Percentiles rank a stretch among this genome's conserved stretches.
Conservation (phyloP, 768 basidiomycete species). For the Collybiopsis luxurians region DNA sequence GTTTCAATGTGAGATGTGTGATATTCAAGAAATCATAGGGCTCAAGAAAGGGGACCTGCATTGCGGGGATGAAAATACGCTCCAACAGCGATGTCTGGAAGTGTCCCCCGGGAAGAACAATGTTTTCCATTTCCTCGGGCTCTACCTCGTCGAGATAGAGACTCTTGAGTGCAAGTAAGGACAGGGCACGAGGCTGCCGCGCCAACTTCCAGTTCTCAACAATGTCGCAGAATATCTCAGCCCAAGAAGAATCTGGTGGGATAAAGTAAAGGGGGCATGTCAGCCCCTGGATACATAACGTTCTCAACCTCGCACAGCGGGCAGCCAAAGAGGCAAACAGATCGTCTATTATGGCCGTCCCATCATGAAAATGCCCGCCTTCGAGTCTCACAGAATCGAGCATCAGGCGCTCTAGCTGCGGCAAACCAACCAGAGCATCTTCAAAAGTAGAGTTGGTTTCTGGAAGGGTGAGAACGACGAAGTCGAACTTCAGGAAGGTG, state of each 20-base stretch:
- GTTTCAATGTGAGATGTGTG: neutral
- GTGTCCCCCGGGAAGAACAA: neutral
- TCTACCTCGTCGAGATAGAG: neutral
- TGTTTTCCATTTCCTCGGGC: neutral
- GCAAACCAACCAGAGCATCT: neutral
- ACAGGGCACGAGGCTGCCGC: neutral
- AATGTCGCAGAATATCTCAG: neutral
- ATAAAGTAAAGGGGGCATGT: neutral
- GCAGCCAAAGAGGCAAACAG: neutral
- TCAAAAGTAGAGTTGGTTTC: neutral
- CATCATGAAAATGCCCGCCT: too few relatives aligned
- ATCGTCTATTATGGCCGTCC: neutral
- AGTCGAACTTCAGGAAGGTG: neutral
- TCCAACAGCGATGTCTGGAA: neutral
- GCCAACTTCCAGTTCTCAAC: neutral
- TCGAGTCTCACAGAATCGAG: neutral
- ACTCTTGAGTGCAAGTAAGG: neutral
- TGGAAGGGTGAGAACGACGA: neutral
- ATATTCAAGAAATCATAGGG: neutral
- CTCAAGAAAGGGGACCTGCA: neutral
- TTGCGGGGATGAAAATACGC: neutral
- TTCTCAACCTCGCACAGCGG: neutral
- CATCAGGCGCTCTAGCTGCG: neutral
- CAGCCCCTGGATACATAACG: neutral
- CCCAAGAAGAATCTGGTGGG: neutral